Percentiles rank a stretch among this genome's conserved stretches.
These are phyloP conservation scores for Protostelium mycophagum DNA, from an alignment of 78 protist genomes.

Conservation along the genomic window DNA sequence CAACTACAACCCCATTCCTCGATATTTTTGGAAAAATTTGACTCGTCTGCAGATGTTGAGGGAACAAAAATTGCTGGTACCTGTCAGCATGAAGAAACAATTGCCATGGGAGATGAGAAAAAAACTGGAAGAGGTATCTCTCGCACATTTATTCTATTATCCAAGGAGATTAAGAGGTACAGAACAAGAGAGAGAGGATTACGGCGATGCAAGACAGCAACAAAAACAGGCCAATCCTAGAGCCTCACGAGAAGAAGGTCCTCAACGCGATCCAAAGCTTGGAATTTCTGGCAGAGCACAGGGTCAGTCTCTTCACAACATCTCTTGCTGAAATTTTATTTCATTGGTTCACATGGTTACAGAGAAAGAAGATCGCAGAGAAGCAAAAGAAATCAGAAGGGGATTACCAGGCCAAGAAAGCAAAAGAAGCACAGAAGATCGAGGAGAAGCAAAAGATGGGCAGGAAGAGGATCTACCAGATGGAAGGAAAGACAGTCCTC, in stretches of 20 bases:
- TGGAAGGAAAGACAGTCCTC: neutral
- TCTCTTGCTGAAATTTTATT: constrained; percentile 4
- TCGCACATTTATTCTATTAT: neutral
- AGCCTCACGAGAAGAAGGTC: neutral
- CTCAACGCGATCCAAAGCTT: neutral
- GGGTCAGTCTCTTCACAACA: constrained; percentile 4
- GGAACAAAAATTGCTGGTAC: neutral
- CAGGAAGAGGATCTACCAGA: neutral
- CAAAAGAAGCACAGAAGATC: neutral
- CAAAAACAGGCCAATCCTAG: constrained; percentile 3
- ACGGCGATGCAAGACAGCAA: constrained; percentile 1
- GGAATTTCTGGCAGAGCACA: constrained; percentile 9
- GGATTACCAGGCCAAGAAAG: constrained; percentile 4
- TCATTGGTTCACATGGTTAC: neutral
- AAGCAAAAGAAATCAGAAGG: constrained; percentile 16
- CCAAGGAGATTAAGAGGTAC: neutral
- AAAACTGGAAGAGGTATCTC: constrained; percentile 16
- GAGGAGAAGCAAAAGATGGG: constrained; percentile 7
- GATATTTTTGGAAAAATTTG: constrained; percentile 4
- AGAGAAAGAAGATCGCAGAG: constrained; percentile 11
- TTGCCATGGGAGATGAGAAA: constrained; percentile 9
- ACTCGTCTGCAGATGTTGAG: neutral
- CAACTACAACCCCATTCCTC: constrained; percentile 19
- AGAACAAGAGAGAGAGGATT: constrained; percentile 4
- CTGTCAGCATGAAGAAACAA: neutral